Evolutionary conservation across 768 basidiomycete genomes (phyloP).

Genomic region (Tulasnella sp.): DNA sequence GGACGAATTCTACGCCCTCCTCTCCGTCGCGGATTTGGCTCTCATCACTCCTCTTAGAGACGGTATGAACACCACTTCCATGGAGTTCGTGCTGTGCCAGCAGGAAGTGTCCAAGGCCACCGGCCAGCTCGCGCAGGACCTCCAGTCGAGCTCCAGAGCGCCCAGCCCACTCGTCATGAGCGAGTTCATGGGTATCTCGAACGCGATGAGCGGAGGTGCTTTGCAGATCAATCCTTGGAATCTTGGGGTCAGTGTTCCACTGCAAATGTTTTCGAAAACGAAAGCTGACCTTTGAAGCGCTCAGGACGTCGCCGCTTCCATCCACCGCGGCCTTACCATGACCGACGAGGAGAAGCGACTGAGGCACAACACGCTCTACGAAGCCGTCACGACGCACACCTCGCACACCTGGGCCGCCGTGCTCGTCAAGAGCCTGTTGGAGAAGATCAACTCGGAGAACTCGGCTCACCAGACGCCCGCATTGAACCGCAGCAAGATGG

Average conservation of each 20-base stretch:
- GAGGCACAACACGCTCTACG: conserved; percentile 73
- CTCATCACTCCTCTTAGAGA: conserved; percentile 94
- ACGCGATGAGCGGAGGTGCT: conserved; percentile 82
- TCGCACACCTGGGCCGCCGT: conserved; percentile 93
- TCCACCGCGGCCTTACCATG: conserved; percentile 86
- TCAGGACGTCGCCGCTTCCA: conserved; percentile 82
- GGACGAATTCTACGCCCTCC: conserved; percentile 94
- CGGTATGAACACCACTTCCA: conserved; percentile 98
- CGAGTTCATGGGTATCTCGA: conserved; percentile 97
- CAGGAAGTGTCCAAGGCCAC: conserved; percentile 44
- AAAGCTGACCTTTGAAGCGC: conserved; percentile 26
- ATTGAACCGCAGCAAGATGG: conserved; percentile 60
- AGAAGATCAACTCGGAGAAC: conserved; percentile 72
- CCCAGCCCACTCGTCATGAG: conserved; percentile 81
- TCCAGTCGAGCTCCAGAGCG: not conserved
- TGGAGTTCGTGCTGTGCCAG: conserved; percentile 98
- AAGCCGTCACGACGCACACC: conserved; percentile 86
- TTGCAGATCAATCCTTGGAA: conserved; percentile 92
- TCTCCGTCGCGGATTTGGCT: conserved; percentile 89
- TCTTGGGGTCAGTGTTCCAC: conserved; percentile 58
- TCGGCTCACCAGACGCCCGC: conserved; percentile 82
- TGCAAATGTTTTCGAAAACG: not conserved
- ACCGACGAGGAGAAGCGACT: conserved; percentile 63
- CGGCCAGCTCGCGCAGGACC: not conserved
- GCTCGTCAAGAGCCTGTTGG: conserved; percentile 81